phyloP scores from a whole-genome alignment of 768 basidiomycete species.

The Mycena galopus region DNA sequence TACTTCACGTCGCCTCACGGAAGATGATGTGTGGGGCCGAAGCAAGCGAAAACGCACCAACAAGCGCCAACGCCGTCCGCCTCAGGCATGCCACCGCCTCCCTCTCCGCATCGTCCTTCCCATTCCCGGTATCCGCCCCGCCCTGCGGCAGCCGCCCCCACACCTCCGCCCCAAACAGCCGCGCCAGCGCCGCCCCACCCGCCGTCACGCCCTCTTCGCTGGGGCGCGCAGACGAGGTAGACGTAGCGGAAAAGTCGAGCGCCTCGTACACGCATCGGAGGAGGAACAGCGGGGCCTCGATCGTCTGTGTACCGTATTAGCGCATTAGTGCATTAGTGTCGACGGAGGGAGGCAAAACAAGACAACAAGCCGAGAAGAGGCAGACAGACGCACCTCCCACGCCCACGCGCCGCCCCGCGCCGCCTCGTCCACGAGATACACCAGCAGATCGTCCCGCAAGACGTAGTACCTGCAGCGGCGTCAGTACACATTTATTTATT shows the following conservation, averaged over 20 bases:
- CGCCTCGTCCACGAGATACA: slow-evolving; percentile 74
- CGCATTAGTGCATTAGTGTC: too few relatives aligned
- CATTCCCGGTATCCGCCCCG: neutral
- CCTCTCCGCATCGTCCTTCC: slow-evolving; percentile 38
- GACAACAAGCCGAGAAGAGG: neutral
- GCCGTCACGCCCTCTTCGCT: neutral
- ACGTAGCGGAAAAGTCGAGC: slow-evolving; percentile 57
- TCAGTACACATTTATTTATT: neutral
- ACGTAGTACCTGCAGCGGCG: slow-evolving; percentile 79
- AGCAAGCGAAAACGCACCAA: slow-evolving; percentile 63
- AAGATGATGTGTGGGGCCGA: neutral
- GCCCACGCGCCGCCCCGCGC: slow-evolving; percentile 63
- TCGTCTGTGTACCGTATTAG: too few relatives aligned
- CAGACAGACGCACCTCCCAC: slow-evolving; percentile 77
- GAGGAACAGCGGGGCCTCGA: slow-evolving; percentile 88
- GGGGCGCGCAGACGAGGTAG: slow-evolving; percentile 18
- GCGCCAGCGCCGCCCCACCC: slow-evolving; percentile 50
- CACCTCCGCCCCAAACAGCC: slow-evolving; percentile 80
- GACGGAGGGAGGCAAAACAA: neutral
- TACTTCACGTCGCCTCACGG: neutral
- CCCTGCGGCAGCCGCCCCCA: slow-evolving; percentile 71
- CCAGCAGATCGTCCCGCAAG: slow-evolving; percentile 86
- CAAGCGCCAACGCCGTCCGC: slow-evolving; percentile 78
- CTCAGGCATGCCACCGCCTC: slow-evolving; percentile 61
- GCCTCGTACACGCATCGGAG: slow-evolving; percentile 92